Conservation (phyloP, 331 rosid species). For the Dryas integrifolia region DNA sequence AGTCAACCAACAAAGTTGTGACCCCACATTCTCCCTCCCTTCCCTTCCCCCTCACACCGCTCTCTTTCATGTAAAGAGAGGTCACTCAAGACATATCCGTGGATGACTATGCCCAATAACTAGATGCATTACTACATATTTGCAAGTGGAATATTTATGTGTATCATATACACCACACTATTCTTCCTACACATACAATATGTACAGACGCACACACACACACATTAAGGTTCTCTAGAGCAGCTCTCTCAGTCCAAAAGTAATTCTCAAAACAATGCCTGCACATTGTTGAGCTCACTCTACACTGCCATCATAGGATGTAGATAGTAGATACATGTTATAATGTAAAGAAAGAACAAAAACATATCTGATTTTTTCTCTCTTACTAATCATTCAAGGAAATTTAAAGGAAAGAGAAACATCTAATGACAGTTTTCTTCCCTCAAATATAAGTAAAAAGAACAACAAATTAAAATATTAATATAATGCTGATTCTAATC, state of each 20-base stretch:
- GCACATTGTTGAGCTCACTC: neutral
- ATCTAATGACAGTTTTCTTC: neutral
- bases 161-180: neutral
- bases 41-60: too few species aligned
- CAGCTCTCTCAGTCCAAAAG: neutral
- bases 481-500: neutral
- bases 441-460: neutral
- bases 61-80: too few species aligned
- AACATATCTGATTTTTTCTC: neutral
- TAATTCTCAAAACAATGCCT: neutral
- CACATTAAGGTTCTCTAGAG: neutral
- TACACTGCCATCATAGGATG: too few species aligned
- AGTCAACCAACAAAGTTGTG: too few species aligned
- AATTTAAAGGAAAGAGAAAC: neutral
- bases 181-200: neutral
- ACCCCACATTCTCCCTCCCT: too few species aligned
- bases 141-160: neutral
- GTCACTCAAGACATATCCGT: slow-evolving; percentile 1
- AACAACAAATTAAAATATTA: neutral
- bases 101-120: neutral
- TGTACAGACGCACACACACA: neutral
- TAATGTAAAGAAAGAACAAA: neutral
- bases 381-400: neutral
- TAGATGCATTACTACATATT: neutral
- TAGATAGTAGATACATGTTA: too few species aligned